Evolutionary conservation across 139 green algal species (phyloP).

Genomic region (Eudorina sp.): DNA sequence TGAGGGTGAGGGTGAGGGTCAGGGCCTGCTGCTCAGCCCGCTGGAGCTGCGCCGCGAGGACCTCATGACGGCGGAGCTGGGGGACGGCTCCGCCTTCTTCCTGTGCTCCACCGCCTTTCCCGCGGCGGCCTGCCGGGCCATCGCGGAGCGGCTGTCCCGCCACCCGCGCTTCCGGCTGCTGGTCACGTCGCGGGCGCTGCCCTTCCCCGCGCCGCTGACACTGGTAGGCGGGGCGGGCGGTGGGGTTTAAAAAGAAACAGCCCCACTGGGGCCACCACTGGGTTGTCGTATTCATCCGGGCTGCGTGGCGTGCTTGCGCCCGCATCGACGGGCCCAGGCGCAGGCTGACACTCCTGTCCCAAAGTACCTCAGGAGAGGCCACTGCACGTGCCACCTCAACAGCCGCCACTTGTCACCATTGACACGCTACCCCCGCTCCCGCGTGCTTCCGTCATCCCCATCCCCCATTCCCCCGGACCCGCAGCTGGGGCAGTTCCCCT

Average conservation of each 20-base stretch:
- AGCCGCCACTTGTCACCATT: too few relatives aligned
- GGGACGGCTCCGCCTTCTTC: constrained; percentile 58
- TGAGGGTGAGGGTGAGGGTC: background rate
- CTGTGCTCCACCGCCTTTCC: constrained; percentile 66
- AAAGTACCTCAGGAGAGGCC: too few relatives aligned
- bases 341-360: too few relatives aligned
- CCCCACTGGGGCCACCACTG: too few relatives aligned
- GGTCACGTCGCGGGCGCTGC: constrained; percentile 60
- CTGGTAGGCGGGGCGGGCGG: background rate
- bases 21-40: constrained; percentile 39
- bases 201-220: constrained; percentile 51
- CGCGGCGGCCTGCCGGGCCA: constrained; percentile 39
- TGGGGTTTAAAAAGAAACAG: too few relatives aligned
- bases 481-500: constrained; percentile 48
- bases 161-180: constrained; percentile 62
- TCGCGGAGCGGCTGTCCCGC: constrained; percentile 56
- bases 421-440: too few relatives aligned
- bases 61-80: constrained; percentile 49
- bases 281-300: too few relatives aligned
- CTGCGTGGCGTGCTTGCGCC: too few relatives aligned
- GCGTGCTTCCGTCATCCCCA: too few relatives aligned
- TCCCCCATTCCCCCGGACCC: background rate
- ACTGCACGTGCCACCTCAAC: too few relatives aligned
- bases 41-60: constrained; percentile 57
- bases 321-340: too few relatives aligned